Percentiles rank a stretch among this genome's conserved stretches.
phyloP scores from a whole-genome alignment of 768 basidiomycete species.

The Agaricus blazei region DNA sequence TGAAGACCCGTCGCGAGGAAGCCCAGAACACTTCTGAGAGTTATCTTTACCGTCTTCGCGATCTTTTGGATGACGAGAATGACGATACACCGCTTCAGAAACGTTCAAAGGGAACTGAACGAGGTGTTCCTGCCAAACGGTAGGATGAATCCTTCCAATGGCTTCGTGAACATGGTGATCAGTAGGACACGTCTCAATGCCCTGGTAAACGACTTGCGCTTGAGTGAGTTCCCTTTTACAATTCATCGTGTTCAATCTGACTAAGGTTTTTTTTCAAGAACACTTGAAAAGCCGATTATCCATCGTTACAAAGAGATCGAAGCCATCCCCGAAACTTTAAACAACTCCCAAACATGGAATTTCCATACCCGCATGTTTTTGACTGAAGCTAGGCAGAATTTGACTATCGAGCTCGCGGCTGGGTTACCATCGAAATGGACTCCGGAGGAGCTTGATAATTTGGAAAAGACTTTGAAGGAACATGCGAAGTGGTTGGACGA shows the following conservation, averaged over 20 bases:
- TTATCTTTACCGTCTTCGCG: constrained; percentile 88
- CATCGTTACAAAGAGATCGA: constrained; percentile 88
- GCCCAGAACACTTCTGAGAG: constrained; percentile 88
- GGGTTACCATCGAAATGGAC: constrained; percentile 79
- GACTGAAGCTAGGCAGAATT: constrained; percentile 67
- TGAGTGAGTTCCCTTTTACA: constrained; percentile 56
- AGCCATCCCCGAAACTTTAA: constrained; percentile 77
- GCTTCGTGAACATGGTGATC: constrained; percentile 81
- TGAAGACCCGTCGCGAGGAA: constrained; percentile 79
- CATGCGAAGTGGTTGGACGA: constrained; percentile 82
- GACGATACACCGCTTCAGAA: constrained; percentile 74
- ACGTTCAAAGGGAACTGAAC: constrained; percentile 73
- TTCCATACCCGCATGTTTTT: constrained; percentile 89
- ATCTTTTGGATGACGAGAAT: constrained; percentile 67
- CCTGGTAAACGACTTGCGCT: constrained; percentile 71
- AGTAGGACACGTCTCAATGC: constrained; percentile 72
- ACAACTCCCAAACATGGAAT: constrained; percentile 82
- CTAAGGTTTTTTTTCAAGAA: constrained; percentile 34
- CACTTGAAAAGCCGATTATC: constrained; percentile 75
- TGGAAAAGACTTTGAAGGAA: constrained; percentile 73
- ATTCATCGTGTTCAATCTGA: not conserved
- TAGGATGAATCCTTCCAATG: constrained; percentile 75
- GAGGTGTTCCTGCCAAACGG: constrained; percentile 56
- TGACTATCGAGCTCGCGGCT: constrained; percentile 57
- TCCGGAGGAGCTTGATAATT: constrained; percentile 69